Evolutionary conservation across 108 stramenopile species (phyloP), one percentile per base, ranked within the genome.

Genomic region (Ochromonas danica): DNA sequence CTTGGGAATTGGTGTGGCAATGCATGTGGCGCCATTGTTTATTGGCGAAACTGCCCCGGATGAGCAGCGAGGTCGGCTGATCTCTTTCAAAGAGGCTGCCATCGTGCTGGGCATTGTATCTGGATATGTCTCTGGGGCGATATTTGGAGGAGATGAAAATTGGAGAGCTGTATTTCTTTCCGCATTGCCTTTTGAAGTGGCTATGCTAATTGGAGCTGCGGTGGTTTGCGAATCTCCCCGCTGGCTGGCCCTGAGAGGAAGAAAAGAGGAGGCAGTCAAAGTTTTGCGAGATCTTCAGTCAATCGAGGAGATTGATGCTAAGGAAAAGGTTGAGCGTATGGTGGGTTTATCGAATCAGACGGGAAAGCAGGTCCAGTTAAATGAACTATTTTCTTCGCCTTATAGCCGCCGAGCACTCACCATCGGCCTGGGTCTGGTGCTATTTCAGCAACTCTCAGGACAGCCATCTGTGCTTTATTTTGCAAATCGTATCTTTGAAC

Each of bases 11-110:
- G 92, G 90, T 39, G 88, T 93, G 61, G 82, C 84, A 63, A 91
- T 91, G 92, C 84, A 86, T 70, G 86, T 51, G 1, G 91, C 92
- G 28, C 91, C 91, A 10, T 86, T 88, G 6, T 93, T 91, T 85
- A 90, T 93, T 79, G 90, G 87, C 0, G 92, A 93, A 85, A 93
- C 91, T 90, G 72, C 86, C 0, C 92, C 92, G 14, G 61, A 87
- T 0, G 33, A 61, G 0, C 80, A 91, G 10, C 86, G 92, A 0
- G 92, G 92, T 10, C 62, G 88, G 0, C 57, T 93, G 17, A 90
- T 93, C 0, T 88, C 89, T 1, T 70, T 89, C 27, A 93, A 93
- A 71, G 92, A 93, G 84, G 88, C 90, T 0, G 80, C 89, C 39
- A 93, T 93, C 85, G 92, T 93, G 0, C 77, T 91, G 40, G 92